Percentiles rank a stretch among this genome's conserved stretches.
phyloP scores from a whole-genome alignment of 2,329 filamentous ascomycete species.

The Ceratocystis cacaofunesta region DNA sequence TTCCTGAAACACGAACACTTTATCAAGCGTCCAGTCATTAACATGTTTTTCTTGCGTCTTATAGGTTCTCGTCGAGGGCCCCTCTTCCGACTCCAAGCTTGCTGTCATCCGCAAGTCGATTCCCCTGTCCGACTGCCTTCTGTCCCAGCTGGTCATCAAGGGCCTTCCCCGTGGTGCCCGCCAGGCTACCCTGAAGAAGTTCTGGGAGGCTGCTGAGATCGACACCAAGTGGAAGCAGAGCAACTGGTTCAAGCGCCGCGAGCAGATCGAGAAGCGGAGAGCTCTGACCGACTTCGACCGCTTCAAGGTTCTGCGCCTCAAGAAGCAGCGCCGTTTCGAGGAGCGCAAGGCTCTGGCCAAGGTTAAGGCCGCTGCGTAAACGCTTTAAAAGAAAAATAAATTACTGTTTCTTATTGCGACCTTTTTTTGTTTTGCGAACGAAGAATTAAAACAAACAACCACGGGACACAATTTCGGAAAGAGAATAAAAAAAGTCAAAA shows the following conservation, averaged over 20 bases:
- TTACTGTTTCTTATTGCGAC: constrained; percentile 19
- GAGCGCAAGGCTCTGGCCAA: constrained; percentile 92
- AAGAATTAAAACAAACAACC: not conserved
- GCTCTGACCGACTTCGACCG: constrained; percentile 95
- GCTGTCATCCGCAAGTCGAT: constrained; percentile 77
- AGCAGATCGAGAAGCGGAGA: constrained; percentile 72
- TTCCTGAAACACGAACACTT: not conserved
- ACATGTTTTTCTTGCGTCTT: constrained; percentile 16
- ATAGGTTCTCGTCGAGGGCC: constrained; percentile 92
- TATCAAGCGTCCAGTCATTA: constrained; percentile 1
- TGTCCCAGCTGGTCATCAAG: constrained; percentile 78
- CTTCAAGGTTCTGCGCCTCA: constrained; percentile 98
- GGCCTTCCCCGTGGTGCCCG: constrained; percentile 76
- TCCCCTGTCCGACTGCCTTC: constrained; percentile 65
- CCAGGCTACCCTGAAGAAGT: constrained; percentile 66
- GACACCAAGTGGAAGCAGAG: constrained; percentile 86
- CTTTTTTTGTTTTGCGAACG: constrained; percentile 15
- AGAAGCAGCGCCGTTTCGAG: constrained; percentile 99
- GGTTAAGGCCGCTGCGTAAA: constrained; percentile 69
- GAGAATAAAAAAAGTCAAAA: constrained; percentile 14
- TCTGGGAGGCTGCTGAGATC: constrained; percentile 83
- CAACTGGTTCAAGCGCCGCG: constrained; percentile 88
- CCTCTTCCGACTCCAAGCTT: constrained; percentile 64
- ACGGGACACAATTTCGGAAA: constrained; percentile 17
- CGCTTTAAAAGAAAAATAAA: constrained; percentile 27